Conservation (phyloP, 73 alveolate species). For the Breviolum minutum region DNA sequence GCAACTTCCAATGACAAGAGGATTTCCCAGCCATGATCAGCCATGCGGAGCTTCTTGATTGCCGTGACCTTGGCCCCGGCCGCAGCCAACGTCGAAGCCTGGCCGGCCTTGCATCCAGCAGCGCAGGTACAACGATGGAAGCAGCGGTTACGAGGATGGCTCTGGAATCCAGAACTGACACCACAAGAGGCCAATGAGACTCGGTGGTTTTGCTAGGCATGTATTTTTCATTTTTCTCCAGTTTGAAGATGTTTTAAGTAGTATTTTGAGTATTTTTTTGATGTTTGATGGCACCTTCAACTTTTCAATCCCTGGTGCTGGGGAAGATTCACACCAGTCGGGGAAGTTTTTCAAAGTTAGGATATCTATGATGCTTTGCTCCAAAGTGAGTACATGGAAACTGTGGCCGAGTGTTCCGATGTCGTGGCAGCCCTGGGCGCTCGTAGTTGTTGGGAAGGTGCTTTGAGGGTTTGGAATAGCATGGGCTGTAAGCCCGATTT, state of each 20-base stretch:
- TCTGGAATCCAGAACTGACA: constrained; percentile 39
- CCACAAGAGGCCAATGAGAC: constrained; percentile 7
- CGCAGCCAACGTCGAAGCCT: background rate
- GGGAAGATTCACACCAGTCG: no score
- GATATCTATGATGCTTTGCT: constrained; percentile 39
- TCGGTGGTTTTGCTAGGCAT: no score
- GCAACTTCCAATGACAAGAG: no score
- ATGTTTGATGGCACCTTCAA: no score
- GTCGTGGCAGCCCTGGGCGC: constrained; percentile 60
- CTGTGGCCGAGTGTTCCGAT: constrained; percentile 35
- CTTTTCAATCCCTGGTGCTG: no score
- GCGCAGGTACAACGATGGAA: constrained; percentile 78
- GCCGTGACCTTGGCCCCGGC: background rate
- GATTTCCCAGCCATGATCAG: background rate
- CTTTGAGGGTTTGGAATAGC: constrained; percentile 11
- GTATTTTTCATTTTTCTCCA: no score
- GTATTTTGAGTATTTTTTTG: background rate
- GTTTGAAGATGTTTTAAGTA: no score
- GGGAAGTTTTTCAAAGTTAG: background rate
- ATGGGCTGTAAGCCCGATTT: constrained; percentile 3
- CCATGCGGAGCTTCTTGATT: background rate
- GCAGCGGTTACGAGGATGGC: constrained; percentile 57
- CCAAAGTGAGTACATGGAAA: constrained; percentile 6
- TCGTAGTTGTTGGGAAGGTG: constrained; percentile 71
- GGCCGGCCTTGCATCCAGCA: constrained; percentile 45